Evolutionary conservation across 2,329 filamentous ascomycete genomes (phyloP).

Genomic region (Ceratocystis variospora): DNA sequence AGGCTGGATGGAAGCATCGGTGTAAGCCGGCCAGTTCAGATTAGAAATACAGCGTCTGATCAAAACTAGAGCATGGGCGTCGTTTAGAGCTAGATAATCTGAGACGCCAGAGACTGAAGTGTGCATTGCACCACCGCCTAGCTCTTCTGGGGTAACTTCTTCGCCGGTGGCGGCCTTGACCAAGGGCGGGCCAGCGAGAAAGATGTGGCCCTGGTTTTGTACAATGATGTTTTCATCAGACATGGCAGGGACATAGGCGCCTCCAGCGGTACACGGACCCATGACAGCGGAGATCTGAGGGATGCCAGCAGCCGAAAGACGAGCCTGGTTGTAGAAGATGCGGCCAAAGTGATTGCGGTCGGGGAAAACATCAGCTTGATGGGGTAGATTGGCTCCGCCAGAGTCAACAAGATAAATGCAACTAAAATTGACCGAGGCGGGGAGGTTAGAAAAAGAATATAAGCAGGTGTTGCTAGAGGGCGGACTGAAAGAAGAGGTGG

Average conservation of each 20-base stretch:
- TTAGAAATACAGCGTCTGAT: conserved; percentile 74
- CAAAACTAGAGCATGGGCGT: conserved; percentile 78
- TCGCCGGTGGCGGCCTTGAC: conserved; percentile 96
- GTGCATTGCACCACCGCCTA: conserved; percentile 82
- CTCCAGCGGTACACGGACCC: conserved; percentile 91
- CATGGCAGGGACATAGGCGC: conserved; percentile 94
- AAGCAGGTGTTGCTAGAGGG: too few relatives aligned
- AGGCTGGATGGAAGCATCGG: not conserved
- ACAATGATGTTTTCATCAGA: conserved; percentile 97
- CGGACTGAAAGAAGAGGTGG: too few relatives aligned
- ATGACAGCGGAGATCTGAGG: conserved; percentile 93
- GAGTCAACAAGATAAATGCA: conserved; percentile 97
- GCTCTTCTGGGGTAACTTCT: conserved; percentile 75
- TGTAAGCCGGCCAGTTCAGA: conserved; percentile 60
- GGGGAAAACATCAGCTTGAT: conserved; percentile 92
- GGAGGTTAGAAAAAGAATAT: too few relatives aligned
- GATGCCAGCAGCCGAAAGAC: conserved; percentile 79
- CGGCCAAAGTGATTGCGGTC: conserved; percentile 90
- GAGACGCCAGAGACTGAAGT: conserved; percentile 84
- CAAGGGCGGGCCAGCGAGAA: conserved; percentile 82
- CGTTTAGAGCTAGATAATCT: conserved; percentile 88
- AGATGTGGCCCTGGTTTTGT: conserved; percentile 89
- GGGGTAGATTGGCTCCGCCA: conserved; percentile 84
- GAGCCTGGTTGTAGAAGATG: conserved; percentile 95
- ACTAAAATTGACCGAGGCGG: conserved; percentile 25